Conservation (phyloP, 768 basidiomycete genomes). For the Kwoniella europaea region DNA sequence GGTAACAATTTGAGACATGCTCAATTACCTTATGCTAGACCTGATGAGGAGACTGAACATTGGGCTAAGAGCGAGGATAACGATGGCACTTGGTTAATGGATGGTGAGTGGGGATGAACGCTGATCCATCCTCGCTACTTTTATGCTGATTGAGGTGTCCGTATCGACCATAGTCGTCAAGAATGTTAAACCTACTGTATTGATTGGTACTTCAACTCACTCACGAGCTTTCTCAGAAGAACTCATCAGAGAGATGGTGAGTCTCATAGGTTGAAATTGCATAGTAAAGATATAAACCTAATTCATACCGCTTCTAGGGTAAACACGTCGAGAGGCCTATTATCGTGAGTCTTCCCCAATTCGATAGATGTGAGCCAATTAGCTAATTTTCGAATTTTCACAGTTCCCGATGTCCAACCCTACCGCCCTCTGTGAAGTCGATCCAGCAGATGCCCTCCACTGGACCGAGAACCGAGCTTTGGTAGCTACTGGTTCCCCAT, state of each 20-base stretch:
- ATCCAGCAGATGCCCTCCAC: conserved; percentile 49
- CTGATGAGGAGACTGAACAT: conserved; percentile 54
- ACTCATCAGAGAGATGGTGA: conserved; percentile 62
- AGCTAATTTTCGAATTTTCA: neutral
- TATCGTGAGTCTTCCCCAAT: conserved; percentile 60
- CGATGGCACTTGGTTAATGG: conserved; percentile 51
- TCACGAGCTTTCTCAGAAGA: conserved; percentile 66
- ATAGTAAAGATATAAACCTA: neutral
- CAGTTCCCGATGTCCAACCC: conserved; percentile 72
- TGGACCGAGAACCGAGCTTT: conserved; percentile 83
- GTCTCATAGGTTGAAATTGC: neutral
- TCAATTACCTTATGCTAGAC: conserved; percentile 60
- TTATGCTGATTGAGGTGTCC: neutral
- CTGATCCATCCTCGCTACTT: too few species aligned
- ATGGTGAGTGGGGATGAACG: conserved; percentile 61
- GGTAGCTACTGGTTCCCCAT: conserved; percentile 83
- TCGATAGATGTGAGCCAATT: neutral
- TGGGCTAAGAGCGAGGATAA: conserved; percentile 53
- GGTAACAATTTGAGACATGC: conserved; percentile 57
- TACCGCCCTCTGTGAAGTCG: conserved; percentile 70
- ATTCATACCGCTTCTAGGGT: conserved; percentile 17
- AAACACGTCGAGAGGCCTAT: conserved; percentile 73
- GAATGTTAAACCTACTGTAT: conserved; percentile 76
- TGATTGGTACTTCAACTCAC: conserved; percentile 82
- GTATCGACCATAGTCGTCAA: conserved; percentile 67